Evolutionary conservation across 192 early-diverging fungal species (phyloP).

Genomic region (Gryganskiella cystojenkinii): DNA sequence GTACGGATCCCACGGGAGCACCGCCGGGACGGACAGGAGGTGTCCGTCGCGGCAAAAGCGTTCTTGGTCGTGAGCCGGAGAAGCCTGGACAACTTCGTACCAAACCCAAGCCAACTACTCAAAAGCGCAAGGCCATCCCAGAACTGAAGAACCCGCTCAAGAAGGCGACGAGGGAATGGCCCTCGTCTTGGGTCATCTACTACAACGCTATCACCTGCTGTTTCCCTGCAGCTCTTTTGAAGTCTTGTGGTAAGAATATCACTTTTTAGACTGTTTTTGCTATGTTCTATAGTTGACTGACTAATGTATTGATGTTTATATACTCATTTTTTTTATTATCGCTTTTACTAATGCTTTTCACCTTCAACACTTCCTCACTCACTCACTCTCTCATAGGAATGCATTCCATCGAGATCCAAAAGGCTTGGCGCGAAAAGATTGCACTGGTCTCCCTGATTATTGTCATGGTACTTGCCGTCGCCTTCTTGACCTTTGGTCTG

Average conservation of each 20-base stretch:
- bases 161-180: conserved; percentile 30
- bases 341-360: conserved; percentile 7
- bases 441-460: conserved; percentile 85
- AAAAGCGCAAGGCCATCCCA: conserved; percentile 15
- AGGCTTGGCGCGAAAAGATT: conserved; percentile 95
- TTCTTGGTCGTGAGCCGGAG: conserved; percentile 45
- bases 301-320: conserved; percentile 6
- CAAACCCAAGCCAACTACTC: conserved; percentile 32
- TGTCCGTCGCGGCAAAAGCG: conserved; percentile 44
- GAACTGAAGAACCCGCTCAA: conserved; percentile 51
- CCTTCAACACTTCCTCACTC: neutral
- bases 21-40: conserved; percentile 19
- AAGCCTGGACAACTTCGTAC: conserved; percentile 47
- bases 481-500: conserved; percentile 90
- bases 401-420: conserved; percentile 64
- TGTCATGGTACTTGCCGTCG: conserved; percentile 75
- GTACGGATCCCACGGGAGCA: conserved; percentile 31
- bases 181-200: conserved; percentile 55
- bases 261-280: neutral
- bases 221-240: conserved; percentile 41
- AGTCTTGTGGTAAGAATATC: conserved; percentile 45
- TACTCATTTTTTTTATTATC: conserved; percentile 1
- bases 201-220: conserved; percentile 59
- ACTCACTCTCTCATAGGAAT: conserved; percentile 62
- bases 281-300: neutral